Base-by-base conservation (phyloP, 257 asterid genomes). In the Ajuga chamaepitys region DNA sequence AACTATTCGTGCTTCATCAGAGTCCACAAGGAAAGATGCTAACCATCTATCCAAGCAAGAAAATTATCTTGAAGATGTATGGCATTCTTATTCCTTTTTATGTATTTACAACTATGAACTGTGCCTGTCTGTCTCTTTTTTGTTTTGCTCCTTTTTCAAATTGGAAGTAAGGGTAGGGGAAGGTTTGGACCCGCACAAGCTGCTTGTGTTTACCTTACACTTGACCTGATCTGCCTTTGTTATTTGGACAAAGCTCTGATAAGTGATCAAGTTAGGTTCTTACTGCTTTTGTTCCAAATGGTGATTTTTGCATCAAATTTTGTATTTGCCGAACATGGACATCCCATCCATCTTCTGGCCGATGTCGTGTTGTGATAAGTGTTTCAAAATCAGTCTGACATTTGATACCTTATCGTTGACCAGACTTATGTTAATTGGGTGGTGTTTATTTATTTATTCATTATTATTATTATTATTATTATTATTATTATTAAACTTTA, bases 31-130 rank as follows among this genome's bases (percentile, higher is more conserved):
- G 67, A 85, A 80, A 71, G 92, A 81, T 70, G 73, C 80, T 41
- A 77, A 68, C 70, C 66, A 67, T 72, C 64, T 30, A 17, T 68
- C 65, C 48, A 85, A 82, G 74, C 81, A 74, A 66, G 93, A 79
- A 54, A 70, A 78, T 64, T 63, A 75, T 74, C 66, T 20, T 45
- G 96, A 85, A 76, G 91, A 86, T 55, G 96, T 94, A 86, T 71
- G 79, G 18, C 70, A 64, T 70, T 71, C 78, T 66, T 80, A 62
- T 78, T 70, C 68, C 70, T 47, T 59, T 18, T 18, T 9, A 18
- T 60, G 32, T 68, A 42, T 20, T 60, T 61, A 22, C n/a, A n/a
- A n/a, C n/a, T n/a, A n/a, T 24, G 26, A 7, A 24, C 53, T 58
- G 55, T 30, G 34, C 7, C 25, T 46, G 5, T 24, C 28, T 37